Conservation (phyloP, 371 early-diverging fungal species). For the Umbelopsis sp. region DNA sequence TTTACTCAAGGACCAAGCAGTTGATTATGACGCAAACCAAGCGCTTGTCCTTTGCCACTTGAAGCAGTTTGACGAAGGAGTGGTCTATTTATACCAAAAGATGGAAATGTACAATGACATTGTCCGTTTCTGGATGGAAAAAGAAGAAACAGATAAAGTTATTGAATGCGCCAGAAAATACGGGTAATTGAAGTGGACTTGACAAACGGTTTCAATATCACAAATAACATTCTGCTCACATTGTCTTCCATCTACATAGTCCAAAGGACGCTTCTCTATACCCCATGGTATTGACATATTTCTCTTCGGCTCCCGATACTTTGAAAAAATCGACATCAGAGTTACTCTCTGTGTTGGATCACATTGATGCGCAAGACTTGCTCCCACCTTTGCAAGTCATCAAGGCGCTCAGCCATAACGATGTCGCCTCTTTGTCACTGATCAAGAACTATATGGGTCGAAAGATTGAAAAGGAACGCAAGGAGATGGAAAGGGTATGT, state of each 20-base stretch:
- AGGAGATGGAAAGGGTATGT: constrained; percentile 65
- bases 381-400: constrained; percentile 89
- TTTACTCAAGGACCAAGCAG: constrained; percentile 45
- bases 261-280: constrained; percentile 81
- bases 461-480: constrained; percentile 73
- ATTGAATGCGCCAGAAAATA: constrained; percentile 77
- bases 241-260: constrained; percentile 23
- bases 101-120: constrained; percentile 83
- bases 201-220: not conserved
- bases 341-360: constrained; percentile 73
- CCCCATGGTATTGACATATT: constrained; percentile 81
- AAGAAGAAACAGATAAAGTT: constrained; percentile 74
- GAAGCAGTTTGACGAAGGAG: constrained; percentile 81
- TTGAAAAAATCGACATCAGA: constrained; percentile 57
- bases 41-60: constrained; percentile 88
- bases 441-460: constrained; percentile 81
- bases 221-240: not conserved
- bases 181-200: constrained; percentile 60
- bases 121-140: constrained; percentile 79
- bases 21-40: constrained; percentile 87
- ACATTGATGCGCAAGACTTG: constrained; percentile 84
- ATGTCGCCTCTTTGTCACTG: constrained; percentile 85
- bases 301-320: constrained; percentile 71
- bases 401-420: constrained; percentile 80
- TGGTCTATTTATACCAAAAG: constrained; percentile 84